These are phyloP conservation scores for Trichosporon sp. DNA, from an alignment of 1,284 basidiomycete genomes.

Conservation along the genomic window DNA sequence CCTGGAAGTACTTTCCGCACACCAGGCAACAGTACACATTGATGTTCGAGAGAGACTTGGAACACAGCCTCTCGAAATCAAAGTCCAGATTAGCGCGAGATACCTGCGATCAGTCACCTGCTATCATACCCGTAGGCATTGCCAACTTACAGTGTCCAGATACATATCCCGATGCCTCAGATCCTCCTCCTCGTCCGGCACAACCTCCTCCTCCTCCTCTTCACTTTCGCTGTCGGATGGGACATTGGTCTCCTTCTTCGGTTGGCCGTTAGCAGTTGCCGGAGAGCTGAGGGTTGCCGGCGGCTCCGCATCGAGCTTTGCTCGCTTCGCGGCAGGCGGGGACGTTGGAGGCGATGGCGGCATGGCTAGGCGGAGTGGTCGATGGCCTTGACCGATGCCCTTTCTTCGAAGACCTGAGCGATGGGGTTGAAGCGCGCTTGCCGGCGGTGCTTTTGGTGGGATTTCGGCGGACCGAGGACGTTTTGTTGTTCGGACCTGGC, in stretches of 20 bases:
- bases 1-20: constrained; percentile 98
- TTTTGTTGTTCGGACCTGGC: background rate
- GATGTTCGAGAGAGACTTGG: constrained; percentile 90
- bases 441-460: background rate
- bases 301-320: constrained; percentile 25
- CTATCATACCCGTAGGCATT: background rate
- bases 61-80: constrained; percentile 98
- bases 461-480: background rate
- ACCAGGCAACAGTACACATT: constrained; percentile 97
- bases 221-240: constrained; percentile 47
- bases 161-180: constrained; percentile 76
- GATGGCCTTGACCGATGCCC: background rate
- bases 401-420: background rate
- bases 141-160: constrained; percentile 77
- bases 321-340: constrained; percentile 41
- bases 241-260: background rate
- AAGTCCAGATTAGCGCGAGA: constrained; percentile 88
- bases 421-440: background rate
- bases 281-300: constrained; percentile 3
- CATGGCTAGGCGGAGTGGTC: background rate
- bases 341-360: constrained; percentile 27
- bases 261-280: background rate
- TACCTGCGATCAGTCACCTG: constrained; percentile 55
- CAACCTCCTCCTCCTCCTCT: constrained; percentile 50
- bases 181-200: constrained; percentile 48